These are phyloP conservation scores for Amanita pseudoporphyria DNA, from an alignment of 768 basidiomycete species.

Conservation along the genomic window DNA sequence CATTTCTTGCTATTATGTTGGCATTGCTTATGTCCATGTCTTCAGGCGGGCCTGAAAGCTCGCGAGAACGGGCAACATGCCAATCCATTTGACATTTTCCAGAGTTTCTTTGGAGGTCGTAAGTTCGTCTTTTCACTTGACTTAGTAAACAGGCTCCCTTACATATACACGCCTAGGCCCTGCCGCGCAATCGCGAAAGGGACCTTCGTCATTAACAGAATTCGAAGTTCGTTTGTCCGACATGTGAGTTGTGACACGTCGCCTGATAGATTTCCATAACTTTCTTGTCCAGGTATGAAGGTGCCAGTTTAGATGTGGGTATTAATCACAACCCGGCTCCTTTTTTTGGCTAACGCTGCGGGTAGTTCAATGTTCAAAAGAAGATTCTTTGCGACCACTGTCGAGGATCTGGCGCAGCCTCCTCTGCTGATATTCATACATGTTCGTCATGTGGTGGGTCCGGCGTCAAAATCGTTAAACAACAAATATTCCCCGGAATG, in stretches of 20 bases:
- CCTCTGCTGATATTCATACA: constrained; percentile 79
- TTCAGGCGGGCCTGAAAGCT: constrained; percentile 81
- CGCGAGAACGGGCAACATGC: constrained; percentile 81
- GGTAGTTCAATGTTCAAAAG: constrained; percentile 87
- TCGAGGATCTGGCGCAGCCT: constrained; percentile 89
- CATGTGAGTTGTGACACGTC: constrained; percentile 38
- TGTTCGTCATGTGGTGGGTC: constrained; percentile 78
- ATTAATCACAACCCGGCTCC: constrained; percentile 11
- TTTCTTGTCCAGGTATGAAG: constrained; percentile 57
- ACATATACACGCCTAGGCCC: constrained; percentile 23
- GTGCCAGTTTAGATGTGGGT: constrained; percentile 73
- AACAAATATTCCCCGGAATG: constrained; percentile 98
- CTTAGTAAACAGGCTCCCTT: neutral
- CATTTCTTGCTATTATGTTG: neutral
- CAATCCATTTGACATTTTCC: constrained; percentile 94
- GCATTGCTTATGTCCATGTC: constrained; percentile 9
- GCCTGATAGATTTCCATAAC: constrained; percentile 3
- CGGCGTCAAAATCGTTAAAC: constrained; percentile 78
- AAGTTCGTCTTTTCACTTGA: constrained; percentile 18
- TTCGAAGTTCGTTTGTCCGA: constrained; percentile 85
- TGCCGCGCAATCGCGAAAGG: constrained; percentile 60
- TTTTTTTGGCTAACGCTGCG: constrained; percentile 6
- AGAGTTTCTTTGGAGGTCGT: constrained; percentile 86
- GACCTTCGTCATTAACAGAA: constrained; percentile 68
- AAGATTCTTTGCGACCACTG: constrained; percentile 94